Evolutionary conservation across 169 alveolate species (phyloP).

Genomic region (Cryptosporidium sp.): DNA sequence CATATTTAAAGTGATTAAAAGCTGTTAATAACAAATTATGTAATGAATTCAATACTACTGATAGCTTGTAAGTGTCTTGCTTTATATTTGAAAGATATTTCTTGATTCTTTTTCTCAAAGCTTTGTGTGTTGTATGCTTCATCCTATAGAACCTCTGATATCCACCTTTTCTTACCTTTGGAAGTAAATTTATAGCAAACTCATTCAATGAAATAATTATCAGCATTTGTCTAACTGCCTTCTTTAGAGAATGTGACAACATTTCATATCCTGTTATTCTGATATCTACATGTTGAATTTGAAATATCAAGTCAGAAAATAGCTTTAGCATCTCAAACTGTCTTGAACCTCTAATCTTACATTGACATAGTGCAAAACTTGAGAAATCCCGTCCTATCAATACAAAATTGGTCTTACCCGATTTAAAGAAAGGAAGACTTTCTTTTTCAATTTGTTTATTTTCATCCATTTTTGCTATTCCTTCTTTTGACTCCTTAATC

Average conservation of each 20-base stretch:
- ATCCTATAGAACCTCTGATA: conserved; percentile 75
- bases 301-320: conserved; percentile 50
- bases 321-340: conserved; percentile 35
- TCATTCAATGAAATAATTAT: conserved; percentile 57
- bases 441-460: background rate
- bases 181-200: conserved; percentile 55
- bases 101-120: conserved; percentile 45
- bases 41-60: conserved; percentile 33
- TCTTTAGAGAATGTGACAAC: conserved; percentile 63
- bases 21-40: conserved; percentile 45
- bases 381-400: conserved; percentile 62
- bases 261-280: conserved; percentile 45
- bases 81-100: conserved; percentile 26
- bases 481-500: background rate
- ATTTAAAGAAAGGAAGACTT: conserved; percentile 12
- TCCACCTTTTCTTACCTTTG: conserved; percentile 64
- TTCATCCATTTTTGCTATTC: background rate
- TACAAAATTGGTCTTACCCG: conserved; percentile 39
- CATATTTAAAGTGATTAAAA: conserved; percentile 62
- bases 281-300: conserved; percentile 39
- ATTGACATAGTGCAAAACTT: conserved; percentile 49
- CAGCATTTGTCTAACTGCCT: conserved; percentile 62
- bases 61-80: conserved; percentile 29
- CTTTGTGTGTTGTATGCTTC: conserved; percentile 67
- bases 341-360: conserved; percentile 44